Conservation (phyloP, 805 yeast genomes). For the Huiozyma sinensis region DNA sequence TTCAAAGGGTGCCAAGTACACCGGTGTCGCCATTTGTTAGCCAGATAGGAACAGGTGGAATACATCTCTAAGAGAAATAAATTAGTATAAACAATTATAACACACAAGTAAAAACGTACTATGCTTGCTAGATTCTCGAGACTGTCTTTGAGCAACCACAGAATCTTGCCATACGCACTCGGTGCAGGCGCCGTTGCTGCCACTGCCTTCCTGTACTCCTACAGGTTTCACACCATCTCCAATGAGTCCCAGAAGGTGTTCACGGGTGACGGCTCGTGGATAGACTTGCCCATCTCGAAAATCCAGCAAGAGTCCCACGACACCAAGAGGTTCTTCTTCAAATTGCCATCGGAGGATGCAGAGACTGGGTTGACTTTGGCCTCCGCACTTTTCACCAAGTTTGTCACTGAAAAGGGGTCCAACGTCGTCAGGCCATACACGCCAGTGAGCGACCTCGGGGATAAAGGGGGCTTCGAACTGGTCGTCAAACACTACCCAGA, state of each 20-base stretch:
- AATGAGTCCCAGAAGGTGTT: conserved; percentile 37
- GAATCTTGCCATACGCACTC: conserved; percentile 31
- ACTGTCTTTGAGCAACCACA: conserved; percentile 14
- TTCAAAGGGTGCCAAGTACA: no score
- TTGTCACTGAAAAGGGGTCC: conserved; percentile 59
- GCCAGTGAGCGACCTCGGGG: conserved; percentile 63
- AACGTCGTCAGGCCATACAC: conserved; percentile 85
- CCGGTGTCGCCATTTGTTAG: no score
- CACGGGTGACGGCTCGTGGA: conserved; percentile 57
- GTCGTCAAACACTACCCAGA: conserved; percentile 75
- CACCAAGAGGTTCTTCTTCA: conserved; percentile 61
- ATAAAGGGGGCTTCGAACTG: conserved; percentile 66
- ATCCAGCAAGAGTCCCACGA: conserved; percentile 42
- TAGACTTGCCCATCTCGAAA: conserved; percentile 47
- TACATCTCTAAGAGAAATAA: no score
- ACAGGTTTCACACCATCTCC: conserved; percentile 5
- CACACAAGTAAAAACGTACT: no score
- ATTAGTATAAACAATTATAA: no score
- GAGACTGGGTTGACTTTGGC: conserved; percentile 72
- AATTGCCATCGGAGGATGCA: conserved; percentile 54
- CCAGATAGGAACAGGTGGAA: no score
- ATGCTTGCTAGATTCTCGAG: conserved; percentile 3
- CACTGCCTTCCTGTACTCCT: conserved; percentile 13
- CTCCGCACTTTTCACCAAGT: conserved; percentile 72
- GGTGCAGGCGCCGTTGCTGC: conserved; percentile 33